Percentiles rank a stretch among this genome's conserved stretches.
Evolutionary conservation across 1,284 basidiomycete genomes (phyloP).

Genomic region (Sutorius eximius): DNA sequence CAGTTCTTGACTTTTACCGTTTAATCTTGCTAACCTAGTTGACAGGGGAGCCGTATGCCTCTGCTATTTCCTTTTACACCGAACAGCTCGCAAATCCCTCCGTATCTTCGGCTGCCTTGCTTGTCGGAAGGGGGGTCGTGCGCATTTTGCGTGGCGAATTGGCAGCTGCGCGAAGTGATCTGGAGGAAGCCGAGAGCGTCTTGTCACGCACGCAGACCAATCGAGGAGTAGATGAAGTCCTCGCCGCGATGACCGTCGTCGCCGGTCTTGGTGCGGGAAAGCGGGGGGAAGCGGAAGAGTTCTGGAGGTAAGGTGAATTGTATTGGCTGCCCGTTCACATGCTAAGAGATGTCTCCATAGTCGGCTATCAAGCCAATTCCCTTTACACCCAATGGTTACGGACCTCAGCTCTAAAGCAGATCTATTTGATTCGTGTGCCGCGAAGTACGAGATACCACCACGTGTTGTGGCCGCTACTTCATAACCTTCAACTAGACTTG

Average conservation of each 20-base stretch:
- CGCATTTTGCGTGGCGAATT: constrained; percentile 82
- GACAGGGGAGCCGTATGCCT: constrained; percentile 52
- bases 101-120: constrained; percentile 68
- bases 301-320: constrained; percentile 55
- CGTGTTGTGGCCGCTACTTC: constrained; percentile 35
- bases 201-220: constrained; percentile 27
- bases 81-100: constrained; percentile 89
- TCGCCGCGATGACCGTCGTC: constrained; percentile 70
- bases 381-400: constrained; percentile 65
- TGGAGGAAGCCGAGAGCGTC: constrained; percentile 70
- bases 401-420: constrained; percentile 62
- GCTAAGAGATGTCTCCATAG: constrained; percentile 37
- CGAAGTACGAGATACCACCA: constrained; percentile 64
- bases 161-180: constrained; percentile 79
- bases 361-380: constrained; percentile 55
- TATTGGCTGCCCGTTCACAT: not conserved
- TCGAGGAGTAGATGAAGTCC: constrained; percentile 50
- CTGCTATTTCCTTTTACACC: constrained; percentile 83
- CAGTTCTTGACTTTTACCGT: not conserved
- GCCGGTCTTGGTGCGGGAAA: constrained; percentile 59
- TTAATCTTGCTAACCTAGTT: not conserved
- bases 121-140: constrained; percentile 82
- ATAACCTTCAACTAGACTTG: constrained; percentile 11
- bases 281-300: constrained; percentile 60
- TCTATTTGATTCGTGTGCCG: constrained; percentile 70